A percentile compares a stretch with the other conserved stretches of the same genome.
phyloP scores from a whole-genome alignment of 805 yeast species.

The Saccharomycopsis olivae region DNA sequence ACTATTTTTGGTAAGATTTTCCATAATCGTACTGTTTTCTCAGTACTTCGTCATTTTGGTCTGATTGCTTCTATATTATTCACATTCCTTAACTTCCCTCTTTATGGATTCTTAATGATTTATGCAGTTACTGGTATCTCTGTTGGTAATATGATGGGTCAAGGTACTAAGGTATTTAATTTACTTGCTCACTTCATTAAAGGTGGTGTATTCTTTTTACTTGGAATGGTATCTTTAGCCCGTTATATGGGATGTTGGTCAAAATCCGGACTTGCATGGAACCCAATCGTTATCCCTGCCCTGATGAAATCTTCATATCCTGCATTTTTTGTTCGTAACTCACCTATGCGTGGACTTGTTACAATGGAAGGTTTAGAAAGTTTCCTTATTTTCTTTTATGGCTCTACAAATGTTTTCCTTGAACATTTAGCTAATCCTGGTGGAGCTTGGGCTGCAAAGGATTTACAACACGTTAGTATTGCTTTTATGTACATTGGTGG shows the following conservation, averaged over 20 bases:
- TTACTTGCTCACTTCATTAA: slow-evolving; percentile 91
- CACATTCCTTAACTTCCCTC: slow-evolving; percentile 48
- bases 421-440: slow-evolving; percentile 77
- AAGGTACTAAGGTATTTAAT: slow-evolving; percentile 59
- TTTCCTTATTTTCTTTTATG: slow-evolving; percentile 74
- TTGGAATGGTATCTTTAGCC: slow-evolving; percentile 74
- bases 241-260: slow-evolving; percentile 79
- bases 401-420: slow-evolving; percentile 78
- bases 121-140: slow-evolving; percentile 50
- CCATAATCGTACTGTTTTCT: slow-evolving; percentile 22
- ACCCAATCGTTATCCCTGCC: slow-evolving; percentile 24
- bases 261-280: slow-evolving; percentile 88
- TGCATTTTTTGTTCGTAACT: slow-evolving; percentile 16
- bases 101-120: slow-evolving; percentile 48
- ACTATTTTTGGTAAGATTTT: slow-evolving; percentile 27
- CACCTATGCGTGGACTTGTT: slow-evolving; percentile 34
- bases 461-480: slow-evolving; percentile 80
- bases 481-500: slow-evolving; percentile 89
- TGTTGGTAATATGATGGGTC: slow-evolving; percentile 60
- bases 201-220: slow-evolving; percentile 76
- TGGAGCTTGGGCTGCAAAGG: slow-evolving; percentile 84
- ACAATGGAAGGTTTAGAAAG: slow-evolving; percentile 85
- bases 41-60: slow-evolving; percentile 17
- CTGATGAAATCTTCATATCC: slow-evolving; percentile 21
- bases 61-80: slow-evolving; percentile 29